Percentiles rank a stretch among this genome's conserved stretches.
These are phyloP conservation scores for Physaria fendleri DNA, from an alignment of 345 rosid species.

Conservation along the genomic window DNA sequence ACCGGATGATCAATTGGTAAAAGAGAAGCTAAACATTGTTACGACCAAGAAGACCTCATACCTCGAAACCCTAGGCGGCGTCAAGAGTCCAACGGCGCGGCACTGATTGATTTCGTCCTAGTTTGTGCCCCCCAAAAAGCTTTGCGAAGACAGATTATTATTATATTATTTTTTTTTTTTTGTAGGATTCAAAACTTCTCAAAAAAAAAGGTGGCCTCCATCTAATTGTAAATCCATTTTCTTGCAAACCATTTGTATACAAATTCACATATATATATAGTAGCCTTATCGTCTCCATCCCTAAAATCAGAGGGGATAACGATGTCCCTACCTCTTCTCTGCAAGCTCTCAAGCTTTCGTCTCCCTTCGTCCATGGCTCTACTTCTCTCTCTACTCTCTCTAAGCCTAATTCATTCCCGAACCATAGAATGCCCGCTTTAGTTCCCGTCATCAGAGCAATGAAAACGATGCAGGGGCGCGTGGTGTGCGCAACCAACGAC, in stretches of 20 bases:
- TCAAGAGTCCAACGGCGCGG: slow-evolving; percentile 62
- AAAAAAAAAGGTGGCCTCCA: neutral
- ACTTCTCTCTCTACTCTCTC: slow-evolving; percentile 40
- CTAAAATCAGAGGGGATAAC: neutral
- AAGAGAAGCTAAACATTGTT: slow-evolving; percentile 25
- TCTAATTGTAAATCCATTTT: neutral
- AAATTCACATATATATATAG: neutral
- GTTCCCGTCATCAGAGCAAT: slow-evolving; percentile 59
- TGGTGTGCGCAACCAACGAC: slow-evolving; percentile 73
- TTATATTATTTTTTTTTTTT: neutral
- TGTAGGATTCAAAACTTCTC: neutral
- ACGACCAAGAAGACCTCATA: slow-evolving; percentile 53
- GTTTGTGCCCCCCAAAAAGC: too few species aligned
- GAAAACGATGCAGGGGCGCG: slow-evolving; percentile 71
- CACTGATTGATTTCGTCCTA: neutral
- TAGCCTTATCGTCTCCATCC: slow-evolving; percentile 9
- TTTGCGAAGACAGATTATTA: neutral
- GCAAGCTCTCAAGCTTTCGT: slow-evolving; percentile 38
- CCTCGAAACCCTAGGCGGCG: slow-evolving; percentile 53
- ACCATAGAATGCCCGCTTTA: slow-evolving; percentile 8
- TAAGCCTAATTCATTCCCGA: slow-evolving; percentile 34
- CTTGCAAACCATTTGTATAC: neutral
- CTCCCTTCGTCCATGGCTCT: slow-evolving; percentile 50
- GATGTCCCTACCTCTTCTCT: slow-evolving; percentile 37
- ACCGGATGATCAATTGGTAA: slow-evolving; percentile 34